Percentiles rank a stretch among this genome's conserved stretches.
Conservation (phyloP, 306 rosid species). For the Cicer arietinum region DNA sequence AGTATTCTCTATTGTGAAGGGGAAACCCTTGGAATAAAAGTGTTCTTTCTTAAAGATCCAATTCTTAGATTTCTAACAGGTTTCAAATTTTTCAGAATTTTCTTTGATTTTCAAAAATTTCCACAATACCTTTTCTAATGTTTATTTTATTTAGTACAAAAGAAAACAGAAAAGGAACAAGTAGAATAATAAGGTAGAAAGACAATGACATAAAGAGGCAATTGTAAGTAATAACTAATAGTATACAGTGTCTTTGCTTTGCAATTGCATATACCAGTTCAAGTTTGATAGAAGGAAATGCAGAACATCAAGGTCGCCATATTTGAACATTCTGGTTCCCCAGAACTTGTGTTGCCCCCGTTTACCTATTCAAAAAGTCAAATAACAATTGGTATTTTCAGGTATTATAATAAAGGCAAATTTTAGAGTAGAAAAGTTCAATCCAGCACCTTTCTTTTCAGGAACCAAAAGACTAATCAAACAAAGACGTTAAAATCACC, state of each 20-base stretch:
- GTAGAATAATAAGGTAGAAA: slow-evolving; percentile 34
- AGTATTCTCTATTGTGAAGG: too few relatives aligned
- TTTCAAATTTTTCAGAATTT: too few relatives aligned
- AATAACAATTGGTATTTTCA: slow-evolving; percentile 15
- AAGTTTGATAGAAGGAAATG: slow-evolving; percentile 95
- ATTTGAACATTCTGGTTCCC: slow-evolving; percentile 97
- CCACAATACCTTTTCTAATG: too few relatives aligned
- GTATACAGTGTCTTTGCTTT: slow-evolving; percentile 36
- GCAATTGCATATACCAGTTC: slow-evolving; percentile 71
- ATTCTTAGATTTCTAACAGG: too few relatives aligned
- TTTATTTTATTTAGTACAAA: too few relatives aligned
- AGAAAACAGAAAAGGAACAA: slow-evolving; percentile 8
- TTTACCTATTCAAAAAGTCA: slow-evolving; percentile 71
- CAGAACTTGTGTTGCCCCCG: slow-evolving; percentile 91
- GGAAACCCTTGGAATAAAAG: too few relatives aligned
- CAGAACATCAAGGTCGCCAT: slow-evolving; percentile 81
- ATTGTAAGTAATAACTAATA: slow-evolving; percentile 10
- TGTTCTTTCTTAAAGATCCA: too few relatives aligned
- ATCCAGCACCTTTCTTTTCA: not conserved
- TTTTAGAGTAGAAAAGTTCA: slow-evolving; percentile 23
- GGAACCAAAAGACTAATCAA: slow-evolving; percentile 12
- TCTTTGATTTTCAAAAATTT: too few relatives aligned
- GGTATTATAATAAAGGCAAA: slow-evolving; percentile 15
- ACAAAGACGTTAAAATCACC: slow-evolving; percentile 5
- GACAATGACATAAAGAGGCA: slow-evolving; percentile 34